Percentiles rank a stretch among this genome's conserved stretches.
phyloP scores from a whole-genome alignment of 2,329 filamentous ascomycete genomes.

The Cladobotryum protrusum region DNA sequence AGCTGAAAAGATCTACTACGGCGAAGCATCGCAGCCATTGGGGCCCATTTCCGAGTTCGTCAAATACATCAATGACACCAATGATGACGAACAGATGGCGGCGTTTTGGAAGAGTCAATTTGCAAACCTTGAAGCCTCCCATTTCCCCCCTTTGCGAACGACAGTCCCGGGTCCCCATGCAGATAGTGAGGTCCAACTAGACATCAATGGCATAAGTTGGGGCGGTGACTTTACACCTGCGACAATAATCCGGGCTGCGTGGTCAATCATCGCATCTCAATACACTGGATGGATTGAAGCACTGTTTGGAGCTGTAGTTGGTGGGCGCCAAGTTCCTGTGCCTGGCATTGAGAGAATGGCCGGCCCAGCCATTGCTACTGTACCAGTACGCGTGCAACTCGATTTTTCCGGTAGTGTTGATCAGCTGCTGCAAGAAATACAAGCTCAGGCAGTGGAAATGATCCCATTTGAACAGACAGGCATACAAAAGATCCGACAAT shows the following conservation, averaged over 20 bases:
- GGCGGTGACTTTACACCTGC: slow-evolving; percentile 6
- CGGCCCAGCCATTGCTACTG: slow-evolving; percentile 34
- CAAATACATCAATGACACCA: slow-evolving; percentile 28
- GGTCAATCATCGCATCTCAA: slow-evolving; percentile 41
- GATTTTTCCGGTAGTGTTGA: slow-evolving; percentile 18
- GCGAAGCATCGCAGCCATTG: background rate
- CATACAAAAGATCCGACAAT: slow-evolving; percentile 13
- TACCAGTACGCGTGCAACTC: slow-evolving; percentile 33
- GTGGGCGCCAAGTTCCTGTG: slow-evolving; percentile 27
- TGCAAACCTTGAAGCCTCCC: background rate
- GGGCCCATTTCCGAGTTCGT: slow-evolving; percentile 37
- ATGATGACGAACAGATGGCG: background rate
- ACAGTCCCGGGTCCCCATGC: background rate
- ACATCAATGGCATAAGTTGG: no score
- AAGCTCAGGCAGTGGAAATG: slow-evolving; percentile 15
- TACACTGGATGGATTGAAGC: slow-evolving; percentile 38
- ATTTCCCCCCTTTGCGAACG: slow-evolving; percentile 1
- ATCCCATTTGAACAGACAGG: slow-evolving; percentile 15
- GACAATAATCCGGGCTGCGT: slow-evolving; percentile 32
- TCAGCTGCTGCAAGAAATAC: slow-evolving; percentile 10
- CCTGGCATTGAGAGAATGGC: slow-evolving; percentile 15
- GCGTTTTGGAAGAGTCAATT: background rate
- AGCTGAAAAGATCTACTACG: background rate
- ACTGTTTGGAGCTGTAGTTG: slow-evolving; percentile 37
- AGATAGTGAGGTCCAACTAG: background rate